A percentile compares a stretch with the other conserved stretches of the same genome.
Conservation (phyloP, 1,284 basidiomycete genomes). For the Moesziomyces parantarcticus region DNA sequence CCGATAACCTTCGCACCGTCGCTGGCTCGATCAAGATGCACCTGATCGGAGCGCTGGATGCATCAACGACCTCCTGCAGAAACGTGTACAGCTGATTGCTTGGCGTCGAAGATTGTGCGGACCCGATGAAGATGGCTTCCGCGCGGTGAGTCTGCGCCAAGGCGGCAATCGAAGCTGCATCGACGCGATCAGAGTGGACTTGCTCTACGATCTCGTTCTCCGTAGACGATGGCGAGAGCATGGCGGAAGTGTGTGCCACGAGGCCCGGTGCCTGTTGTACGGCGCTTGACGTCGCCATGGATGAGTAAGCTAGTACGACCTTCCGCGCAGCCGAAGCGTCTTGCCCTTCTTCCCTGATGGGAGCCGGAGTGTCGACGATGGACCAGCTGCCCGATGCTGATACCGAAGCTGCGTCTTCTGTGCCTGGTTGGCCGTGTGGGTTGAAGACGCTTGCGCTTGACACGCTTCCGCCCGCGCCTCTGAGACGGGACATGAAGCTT, state of each 20-base stretch:
- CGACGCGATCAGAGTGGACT: conserved; percentile 10
- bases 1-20: conserved; percentile 9
- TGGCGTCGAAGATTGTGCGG: conserved; percentile 3
- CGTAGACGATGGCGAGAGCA: conserved; percentile 1
- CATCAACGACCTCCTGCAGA: conserved; percentile 10
- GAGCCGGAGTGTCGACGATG: conserved; percentile 22
- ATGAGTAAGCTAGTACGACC: conserved; percentile 23
- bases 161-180: neutral
- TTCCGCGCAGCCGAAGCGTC: neutral
- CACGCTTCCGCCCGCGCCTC: conserved; percentile 20
- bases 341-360: conserved; percentile 10
- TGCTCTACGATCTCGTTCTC: neutral
- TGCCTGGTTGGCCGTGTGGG: neutral
- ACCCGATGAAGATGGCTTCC: conserved; percentile 30
- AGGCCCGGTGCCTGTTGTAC: conserved; percentile 7
- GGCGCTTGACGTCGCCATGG: conserved; percentile 4
- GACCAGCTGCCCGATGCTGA: conserved; percentile 38
- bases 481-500: conserved; percentile 38
- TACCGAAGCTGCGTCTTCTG: conserved; percentile 1
- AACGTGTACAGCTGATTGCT: neutral
- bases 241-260: conserved; percentile 4
- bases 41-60: neutral
- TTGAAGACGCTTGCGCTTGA: conserved; percentile 14
- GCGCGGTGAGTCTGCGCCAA: conserved; percentile 1
- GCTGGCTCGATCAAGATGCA: conserved; percentile 23